Percentiles rank a stretch among this genome's conserved stretches.
phyloP scores from a whole-genome alignment of 2,329 filamentous ascomycete genomes.

The Aciculosporium take region DNA sequence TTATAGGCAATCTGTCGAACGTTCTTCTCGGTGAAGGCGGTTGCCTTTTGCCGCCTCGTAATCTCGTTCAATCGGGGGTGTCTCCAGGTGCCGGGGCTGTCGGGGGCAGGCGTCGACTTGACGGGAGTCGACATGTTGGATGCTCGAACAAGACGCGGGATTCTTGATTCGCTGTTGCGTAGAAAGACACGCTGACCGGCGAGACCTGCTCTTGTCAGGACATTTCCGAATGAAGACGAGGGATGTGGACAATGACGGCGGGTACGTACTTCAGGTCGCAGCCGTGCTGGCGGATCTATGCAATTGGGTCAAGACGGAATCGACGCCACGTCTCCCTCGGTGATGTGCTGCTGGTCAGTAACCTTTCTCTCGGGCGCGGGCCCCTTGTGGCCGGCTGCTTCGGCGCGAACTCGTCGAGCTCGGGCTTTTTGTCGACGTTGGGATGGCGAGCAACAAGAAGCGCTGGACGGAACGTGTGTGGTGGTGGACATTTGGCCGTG shows the following conservation, averaged over 20 bases:
- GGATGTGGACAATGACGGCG: neutral
- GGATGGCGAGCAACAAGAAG: neutral
- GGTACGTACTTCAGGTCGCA: neutral
- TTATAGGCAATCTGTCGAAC: slow-evolving; percentile 58
- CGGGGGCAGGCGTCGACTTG: slow-evolving; percentile 25
- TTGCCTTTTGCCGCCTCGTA: slow-evolving; percentile 60
- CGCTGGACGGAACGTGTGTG: too few relatives aligned
- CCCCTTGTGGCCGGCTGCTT: slow-evolving; percentile 18
- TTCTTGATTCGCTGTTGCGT: too few relatives aligned
- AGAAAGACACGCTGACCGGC: neutral
- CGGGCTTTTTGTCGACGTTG: slow-evolving; percentile 19
- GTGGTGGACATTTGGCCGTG: too few relatives aligned
- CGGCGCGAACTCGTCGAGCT: slow-evolving; percentile 5
- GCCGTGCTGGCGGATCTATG: neutral
- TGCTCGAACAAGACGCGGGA: slow-evolving; percentile 13
- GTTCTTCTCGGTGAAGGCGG: slow-evolving; percentile 67
- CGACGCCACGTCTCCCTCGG: neutral
- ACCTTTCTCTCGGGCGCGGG: slow-evolving; percentile 9
- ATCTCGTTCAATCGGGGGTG: slow-evolving; percentile 87
- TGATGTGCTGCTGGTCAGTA: slow-evolving; percentile 19
- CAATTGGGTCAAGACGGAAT: neutral
- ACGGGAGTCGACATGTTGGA: slow-evolving; percentile 26
- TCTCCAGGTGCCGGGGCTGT: slow-evolving; percentile 70
- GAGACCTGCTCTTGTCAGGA: neutral
- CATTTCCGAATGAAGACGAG: neutral